phyloP scores from a whole-genome alignment of 306 rosid species.

The Dalbergia cochinchinensis region DNA sequence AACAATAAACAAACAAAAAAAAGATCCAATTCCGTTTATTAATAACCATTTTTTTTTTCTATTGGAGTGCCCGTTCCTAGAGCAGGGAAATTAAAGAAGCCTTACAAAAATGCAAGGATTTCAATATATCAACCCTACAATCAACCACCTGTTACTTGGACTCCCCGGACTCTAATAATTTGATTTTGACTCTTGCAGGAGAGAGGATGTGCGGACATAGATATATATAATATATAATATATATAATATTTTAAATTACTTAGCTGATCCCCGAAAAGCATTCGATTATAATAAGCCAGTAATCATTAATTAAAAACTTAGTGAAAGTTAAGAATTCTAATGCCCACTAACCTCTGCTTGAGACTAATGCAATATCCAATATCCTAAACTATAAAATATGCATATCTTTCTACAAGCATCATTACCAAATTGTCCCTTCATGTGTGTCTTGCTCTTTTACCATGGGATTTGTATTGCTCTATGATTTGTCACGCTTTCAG shows the following conservation, averaged over 20 bases:
- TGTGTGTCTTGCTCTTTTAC: constrained; percentile 32
- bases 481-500: constrained; percentile 48
- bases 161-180: constrained; percentile 47
- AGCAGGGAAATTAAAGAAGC: not conserved
- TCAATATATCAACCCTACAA: not conserved
- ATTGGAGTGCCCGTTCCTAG: constrained; percentile 1
- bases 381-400: not conserved
- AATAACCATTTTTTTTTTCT: not conserved
- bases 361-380: constrained; percentile 33
- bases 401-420: constrained; percentile 36
- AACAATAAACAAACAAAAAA: too few species aligned
- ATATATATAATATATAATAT: not conserved
- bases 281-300: constrained; percentile 38
- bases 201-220: constrained; percentile 41
- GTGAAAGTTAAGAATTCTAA: constrained; percentile 46
- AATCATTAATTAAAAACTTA: constrained; percentile 49
- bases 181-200: constrained; percentile 51
- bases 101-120: not conserved
- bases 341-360: constrained; percentile 49
- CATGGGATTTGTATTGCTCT: constrained; percentile 11
- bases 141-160: constrained; percentile 3
- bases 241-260: constrained; percentile 17
- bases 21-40: too few species aligned
- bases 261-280: constrained; percentile 42
- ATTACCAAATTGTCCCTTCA: constrained; percentile 39